Evolutionary conservation across 371 early-diverging fungal species (phyloP).

Genomic region (Zychaea mexicana): DNA sequence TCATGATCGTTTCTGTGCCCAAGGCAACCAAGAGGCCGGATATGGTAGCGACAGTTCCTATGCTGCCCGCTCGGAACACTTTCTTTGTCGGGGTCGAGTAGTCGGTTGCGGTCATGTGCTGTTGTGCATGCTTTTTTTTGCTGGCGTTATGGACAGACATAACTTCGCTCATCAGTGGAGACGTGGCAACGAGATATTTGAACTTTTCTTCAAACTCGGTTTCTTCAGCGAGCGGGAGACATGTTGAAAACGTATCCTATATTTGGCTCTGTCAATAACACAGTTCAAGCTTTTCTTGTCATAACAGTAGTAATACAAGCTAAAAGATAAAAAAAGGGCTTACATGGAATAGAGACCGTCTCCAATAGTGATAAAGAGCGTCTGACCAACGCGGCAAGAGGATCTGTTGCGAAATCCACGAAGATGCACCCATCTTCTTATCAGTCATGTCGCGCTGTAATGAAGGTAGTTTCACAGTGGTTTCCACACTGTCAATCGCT

Average conservation of each 20-base stretch:
- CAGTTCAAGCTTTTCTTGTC: too few relatives aligned
- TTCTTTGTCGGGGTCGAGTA: conserved; percentile 15
- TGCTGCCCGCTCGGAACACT: neutral
- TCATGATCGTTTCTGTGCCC: conserved; percentile 14
- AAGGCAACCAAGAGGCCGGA: conserved; percentile 19
- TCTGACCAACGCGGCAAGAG: conserved; percentile 12
- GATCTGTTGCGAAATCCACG: conserved; percentile 6
- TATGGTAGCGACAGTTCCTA: conserved; percentile 17
- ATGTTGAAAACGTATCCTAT: conserved; percentile 42
- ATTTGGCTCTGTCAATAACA: neutral
- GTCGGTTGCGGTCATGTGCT: conserved; percentile 11
- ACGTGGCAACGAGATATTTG: conserved; percentile 66
- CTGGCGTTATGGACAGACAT: conserved; percentile 47
- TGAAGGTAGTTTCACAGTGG: conserved; percentile 33
- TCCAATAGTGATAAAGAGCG: conserved; percentile 33
- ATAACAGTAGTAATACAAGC: neutral
- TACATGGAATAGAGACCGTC: conserved; percentile 42
- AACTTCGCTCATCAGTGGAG: conserved; percentile 58
- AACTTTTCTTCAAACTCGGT: conserved; percentile 68
- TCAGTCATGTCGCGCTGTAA: conserved; percentile 9
- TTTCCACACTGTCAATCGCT: conserved; percentile 51
- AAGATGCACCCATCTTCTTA: conserved; percentile 5
- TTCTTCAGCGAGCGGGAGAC: conserved; percentile 55
- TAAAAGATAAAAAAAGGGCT: neutral
- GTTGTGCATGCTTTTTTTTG: conserved; percentile 27